Percentiles rank a stretch among this genome's conserved stretches.
These are phyloP conservation scores for Lipomyces chichibuensis DNA, from an alignment of 805 yeast genomes.

Conservation along the genomic window DNA sequence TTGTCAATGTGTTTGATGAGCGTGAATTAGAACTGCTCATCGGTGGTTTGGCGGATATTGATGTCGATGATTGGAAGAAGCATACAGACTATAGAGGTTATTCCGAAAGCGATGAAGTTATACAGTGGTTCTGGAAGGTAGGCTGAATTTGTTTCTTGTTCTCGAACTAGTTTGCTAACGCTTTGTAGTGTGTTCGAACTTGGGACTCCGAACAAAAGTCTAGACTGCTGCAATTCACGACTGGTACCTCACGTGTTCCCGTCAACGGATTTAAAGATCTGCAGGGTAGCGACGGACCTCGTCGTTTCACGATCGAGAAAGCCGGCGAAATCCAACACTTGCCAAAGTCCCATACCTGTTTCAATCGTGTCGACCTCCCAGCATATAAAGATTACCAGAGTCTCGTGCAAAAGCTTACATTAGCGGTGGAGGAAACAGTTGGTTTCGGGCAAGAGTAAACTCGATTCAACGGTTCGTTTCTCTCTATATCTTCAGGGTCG, in stretches of 20 bases:
- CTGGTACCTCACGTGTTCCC: conserved; percentile 98
- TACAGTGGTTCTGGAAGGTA: conserved; percentile 95
- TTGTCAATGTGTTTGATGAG: conserved; percentile 95
- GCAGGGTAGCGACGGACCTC: conserved; percentile 99
- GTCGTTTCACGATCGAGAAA: conserved; percentile 97
- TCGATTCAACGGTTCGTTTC: background rate
- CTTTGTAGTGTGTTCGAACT: conserved; percentile 63
- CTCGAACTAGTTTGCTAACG: background rate
- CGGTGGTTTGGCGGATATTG: conserved; percentile 98
- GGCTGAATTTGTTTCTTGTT: background rate
- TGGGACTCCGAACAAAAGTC: conserved; percentile 98
- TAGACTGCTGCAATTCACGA: conserved; percentile 91
- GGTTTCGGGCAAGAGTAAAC: conserved; percentile 95
- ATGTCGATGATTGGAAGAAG: conserved; percentile 98
- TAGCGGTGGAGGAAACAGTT: conserved; percentile 98
- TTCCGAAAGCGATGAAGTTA: conserved; percentile 92
- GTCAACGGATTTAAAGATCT: conserved; percentile 98
- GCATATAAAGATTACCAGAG: conserved; percentile 84
- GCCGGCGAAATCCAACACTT: conserved; percentile 91
- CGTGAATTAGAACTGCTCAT: conserved; percentile 93
- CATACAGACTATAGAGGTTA: conserved; percentile 99
- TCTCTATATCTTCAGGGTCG: background rate
- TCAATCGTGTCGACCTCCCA: conserved; percentile 97
- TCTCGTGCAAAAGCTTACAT: conserved; percentile 83
- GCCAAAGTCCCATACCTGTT: conserved; percentile 98